phyloP scores from a whole-genome alignment of 2,329 filamentous ascomycete species.

The Sarocladiaceae sp. region DNA sequence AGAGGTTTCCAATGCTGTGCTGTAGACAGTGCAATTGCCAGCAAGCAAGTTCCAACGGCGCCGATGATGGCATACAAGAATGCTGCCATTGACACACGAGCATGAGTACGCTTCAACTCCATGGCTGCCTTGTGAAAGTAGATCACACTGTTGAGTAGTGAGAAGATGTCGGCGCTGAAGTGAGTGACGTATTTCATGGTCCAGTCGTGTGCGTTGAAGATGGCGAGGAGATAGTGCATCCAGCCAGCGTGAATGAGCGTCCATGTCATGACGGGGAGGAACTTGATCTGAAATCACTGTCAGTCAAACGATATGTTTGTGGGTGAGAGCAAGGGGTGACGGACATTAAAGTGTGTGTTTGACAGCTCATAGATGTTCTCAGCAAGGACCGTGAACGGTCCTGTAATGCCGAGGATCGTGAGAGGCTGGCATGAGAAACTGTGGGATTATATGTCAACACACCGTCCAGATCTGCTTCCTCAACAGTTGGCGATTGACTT shows the following conservation, averaged over 20 bases:
- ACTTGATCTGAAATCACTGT: constrained; percentile 41
- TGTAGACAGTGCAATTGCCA: constrained; percentile 58
- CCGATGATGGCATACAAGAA: constrained; percentile 64
- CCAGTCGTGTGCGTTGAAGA: constrained; percentile 66
- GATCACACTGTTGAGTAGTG: constrained; percentile 62
- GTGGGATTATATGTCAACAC: no score
- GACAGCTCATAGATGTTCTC: constrained; percentile 62
- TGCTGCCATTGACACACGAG: constrained; percentile 52
- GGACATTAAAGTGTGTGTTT: constrained; percentile 47
- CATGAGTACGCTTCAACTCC: constrained; percentile 57
- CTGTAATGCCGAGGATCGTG: constrained; percentile 62
- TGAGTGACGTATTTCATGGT: constrained; percentile 67
- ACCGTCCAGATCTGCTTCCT: no score
- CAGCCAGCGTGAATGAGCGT: constrained; percentile 60
- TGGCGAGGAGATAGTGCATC: constrained; percentile 60
- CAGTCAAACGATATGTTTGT: constrained; percentile 8
- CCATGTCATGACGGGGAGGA: constrained; percentile 66
- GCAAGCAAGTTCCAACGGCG: constrained; percentile 57
- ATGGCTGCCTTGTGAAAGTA: constrained; percentile 66
- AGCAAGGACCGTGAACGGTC: constrained; percentile 62
- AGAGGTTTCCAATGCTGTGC: constrained; percentile 58
- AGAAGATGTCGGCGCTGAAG: constrained; percentile 64
- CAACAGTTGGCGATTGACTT: no score
- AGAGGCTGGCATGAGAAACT: constrained; percentile 57
- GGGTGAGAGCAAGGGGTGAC: constrained; percentile 11